Base-by-base conservation (phyloP, 1,284 basidiomycete genomes). In the Ustilago tritici region DNA sequence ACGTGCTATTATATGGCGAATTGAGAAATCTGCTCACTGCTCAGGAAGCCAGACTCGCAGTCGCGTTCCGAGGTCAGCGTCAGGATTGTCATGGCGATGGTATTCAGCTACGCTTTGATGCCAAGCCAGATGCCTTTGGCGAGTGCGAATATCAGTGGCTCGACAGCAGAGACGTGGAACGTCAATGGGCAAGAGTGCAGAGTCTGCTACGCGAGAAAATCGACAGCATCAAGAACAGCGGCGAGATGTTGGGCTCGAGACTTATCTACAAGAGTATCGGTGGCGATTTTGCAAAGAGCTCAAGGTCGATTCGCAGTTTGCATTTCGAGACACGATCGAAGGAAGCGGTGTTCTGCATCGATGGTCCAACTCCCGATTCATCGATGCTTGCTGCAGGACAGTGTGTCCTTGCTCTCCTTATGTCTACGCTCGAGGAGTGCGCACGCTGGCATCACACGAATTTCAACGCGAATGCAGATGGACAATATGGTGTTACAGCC, bases 261-360 rank as follows among this genome's bases (percentile, higher is more conserved):
- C 49, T 75, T 11, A 35, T 70, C 41, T 69, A 75, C 56, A 65
- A 59, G 59, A 34, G 35, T 15, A 54, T 78, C 17, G 23, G 12
- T 10, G 28, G n/a, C 7, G 57, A 52, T 32, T 17, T 10, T 2
- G 41, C 58, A 14, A 41, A 28, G 14, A 17, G 31, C 19, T 14
- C 41, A n/a, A 52, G 17, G 38, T 56, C 49, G 17, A 61, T 73
- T 19, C 61, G 49, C 6, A 57, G 35, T 41, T 61, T 54, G 10
- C 19, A 61, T 34, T 17, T 61, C 31, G 17, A 32, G 3, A 14
- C 17, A 4, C 53, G 57, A 17, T 36, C 54, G 9, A 11, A 35
- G 6, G 70, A 73, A 9, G 65, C 46, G 11, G 55, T 68, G 11
- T 60, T 68, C 28, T 46, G 41, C 43, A 58, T 41, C 19, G 8